Percentiles rank a stretch among this genome's conserved stretches.
Evolutionary conservation across 257 asterid genomes (phyloP).

Genomic region (Fraxinus excelsior): DNA sequence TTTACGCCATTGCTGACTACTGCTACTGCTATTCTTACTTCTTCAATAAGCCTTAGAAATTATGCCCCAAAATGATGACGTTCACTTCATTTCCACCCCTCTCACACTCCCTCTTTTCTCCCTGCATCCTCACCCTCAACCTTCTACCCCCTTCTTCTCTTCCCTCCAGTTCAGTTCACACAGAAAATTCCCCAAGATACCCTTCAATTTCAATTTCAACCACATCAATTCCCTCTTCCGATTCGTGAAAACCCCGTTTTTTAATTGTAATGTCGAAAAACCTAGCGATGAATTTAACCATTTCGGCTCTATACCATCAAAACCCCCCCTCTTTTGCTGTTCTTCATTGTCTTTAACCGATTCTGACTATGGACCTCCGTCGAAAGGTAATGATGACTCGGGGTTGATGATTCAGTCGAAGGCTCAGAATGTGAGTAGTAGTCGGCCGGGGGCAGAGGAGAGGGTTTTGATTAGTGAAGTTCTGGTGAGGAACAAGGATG

Average conservation of each 20-base stretch:
- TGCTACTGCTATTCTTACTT: neutral
- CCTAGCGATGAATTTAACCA: neutral
- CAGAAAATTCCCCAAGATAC: slow-evolving; percentile 39
- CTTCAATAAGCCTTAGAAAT: slow-evolving; percentile 27
- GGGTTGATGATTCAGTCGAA: slow-evolving; percentile 43
- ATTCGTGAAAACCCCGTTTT: slow-evolving; percentile 31
- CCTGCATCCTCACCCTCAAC: slow-evolving; percentile 10
- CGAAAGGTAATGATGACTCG: slow-evolving; percentile 33
- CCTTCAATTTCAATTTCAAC: slow-evolving; percentile 43
- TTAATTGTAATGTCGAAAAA: slow-evolving; percentile 20
- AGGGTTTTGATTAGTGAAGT: slow-evolving; percentile 93
- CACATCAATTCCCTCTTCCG: slow-evolving; percentile 38
- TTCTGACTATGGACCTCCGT: slow-evolving; percentile 35
- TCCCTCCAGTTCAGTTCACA: slow-evolving; percentile 27
- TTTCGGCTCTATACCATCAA: slow-evolving; percentile 15
- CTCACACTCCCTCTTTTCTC: slow-evolving; percentile 56
- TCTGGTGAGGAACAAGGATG: slow-evolving; percentile 85
- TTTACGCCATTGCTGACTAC: no score
- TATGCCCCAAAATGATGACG: slow-evolving; percentile 61
- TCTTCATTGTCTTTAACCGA: slow-evolving; percentile 61
- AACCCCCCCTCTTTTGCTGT: slow-evolving; percentile 60
- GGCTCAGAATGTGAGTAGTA: slow-evolving; percentile 41
- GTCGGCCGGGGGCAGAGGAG: slow-evolving; percentile 67
- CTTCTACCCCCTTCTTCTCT: slow-evolving; percentile 29
- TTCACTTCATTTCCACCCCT: slow-evolving; percentile 58